Evolutionary conservation across 179 eudicot genomes (phyloP).

Genomic region (Amaranthus tricolor): DNA sequence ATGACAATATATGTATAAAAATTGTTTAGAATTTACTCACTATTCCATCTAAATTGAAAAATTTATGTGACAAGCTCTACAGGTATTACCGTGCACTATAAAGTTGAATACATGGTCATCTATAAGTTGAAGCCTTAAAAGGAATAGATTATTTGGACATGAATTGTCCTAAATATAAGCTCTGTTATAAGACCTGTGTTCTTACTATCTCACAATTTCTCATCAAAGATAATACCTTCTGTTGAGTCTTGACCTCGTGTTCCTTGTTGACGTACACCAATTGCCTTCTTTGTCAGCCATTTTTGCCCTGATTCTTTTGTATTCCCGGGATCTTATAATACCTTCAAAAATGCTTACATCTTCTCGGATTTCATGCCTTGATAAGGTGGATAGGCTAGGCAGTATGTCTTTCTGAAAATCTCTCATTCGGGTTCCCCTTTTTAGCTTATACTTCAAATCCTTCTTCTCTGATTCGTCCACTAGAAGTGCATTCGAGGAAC

Average conservation of each 20-base stretch:
- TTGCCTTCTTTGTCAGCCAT: constrained; percentile 22
- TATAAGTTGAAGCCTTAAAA: neutral
- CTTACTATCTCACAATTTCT: constrained; percentile 1
- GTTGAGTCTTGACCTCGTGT: constrained; percentile 45
- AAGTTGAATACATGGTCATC: neutral
- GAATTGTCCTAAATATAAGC: constrained; percentile 5
- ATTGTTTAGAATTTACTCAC: constrained; percentile 12
- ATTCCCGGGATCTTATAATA: constrained; percentile 54
- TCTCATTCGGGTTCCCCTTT: constrained; percentile 66
- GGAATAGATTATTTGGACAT: constrained; percentile 6
- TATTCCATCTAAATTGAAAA: constrained; percentile 6
- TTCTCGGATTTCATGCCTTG: constrained; percentile 63
- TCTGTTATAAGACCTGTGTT: constrained; percentile 1
- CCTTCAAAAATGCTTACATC: constrained; percentile 58
- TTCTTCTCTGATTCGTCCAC: constrained; percentile 33
- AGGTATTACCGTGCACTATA: constrained; percentile 3
- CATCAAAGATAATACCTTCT: constrained; percentile 26
- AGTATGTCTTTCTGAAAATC: constrained; percentile 74
- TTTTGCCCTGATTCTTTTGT: constrained; percentile 48
- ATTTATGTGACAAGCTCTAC: constrained; percentile 15
- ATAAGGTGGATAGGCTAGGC: constrained; percentile 50
- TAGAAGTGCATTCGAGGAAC: constrained; percentile 43
- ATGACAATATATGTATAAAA: constrained; percentile 3
- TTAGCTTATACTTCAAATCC: constrained; percentile 41
- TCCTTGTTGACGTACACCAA: constrained; percentile 41